A percentile compares a stretch with the other conserved stretches of the same genome.
Evolutionary conservation across 2,329 filamentous ascomycete genomes (phyloP).

Genomic region (Cercospora berteroae): DNA sequence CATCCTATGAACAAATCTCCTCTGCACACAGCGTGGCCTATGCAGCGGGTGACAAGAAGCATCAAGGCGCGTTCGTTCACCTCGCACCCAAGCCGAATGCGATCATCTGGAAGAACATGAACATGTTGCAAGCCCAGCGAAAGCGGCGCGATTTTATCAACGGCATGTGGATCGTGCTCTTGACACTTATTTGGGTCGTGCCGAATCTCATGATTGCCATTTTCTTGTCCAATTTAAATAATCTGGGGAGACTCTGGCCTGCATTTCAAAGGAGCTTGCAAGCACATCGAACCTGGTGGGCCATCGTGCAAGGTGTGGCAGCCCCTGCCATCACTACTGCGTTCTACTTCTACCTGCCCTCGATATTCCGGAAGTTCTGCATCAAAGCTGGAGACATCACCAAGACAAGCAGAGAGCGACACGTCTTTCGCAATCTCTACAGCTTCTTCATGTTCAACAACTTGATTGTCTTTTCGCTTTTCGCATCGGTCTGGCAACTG

Average conservation of each 20-base stretch:
- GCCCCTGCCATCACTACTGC: conserved; percentile 84
- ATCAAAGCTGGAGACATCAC: conserved; percentile 82
- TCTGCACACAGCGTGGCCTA: conserved; percentile 88
- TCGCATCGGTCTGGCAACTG: conserved; percentile 73
- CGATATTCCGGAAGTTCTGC: conserved; percentile 84
- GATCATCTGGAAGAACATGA: conserved; percentile 93
- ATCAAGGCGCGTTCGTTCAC: conserved; percentile 70
- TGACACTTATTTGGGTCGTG: conserved; percentile 83
- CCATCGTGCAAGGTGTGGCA: conserved; percentile 84
- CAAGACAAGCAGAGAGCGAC: conserved; percentile 87
- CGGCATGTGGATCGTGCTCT: conserved; percentile 74
- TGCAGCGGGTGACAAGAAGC: conserved; percentile 74
- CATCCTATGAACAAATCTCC: conserved; percentile 83
- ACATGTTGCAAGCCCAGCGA: conserved; percentile 65
- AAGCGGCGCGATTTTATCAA: conserved; percentile 74
- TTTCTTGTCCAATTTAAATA: conserved; percentile 81
- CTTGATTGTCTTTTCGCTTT: conserved; percentile 87
- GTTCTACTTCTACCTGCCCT: conserved; percentile 82
- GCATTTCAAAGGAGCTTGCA: conserved; percentile 67
- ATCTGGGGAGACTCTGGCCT: conserved; percentile 76
- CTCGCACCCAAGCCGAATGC: conserved; percentile 86
- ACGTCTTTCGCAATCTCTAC: conserved; percentile 87
- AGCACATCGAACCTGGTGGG: conserved; percentile 68
- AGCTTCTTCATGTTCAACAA: conserved; percentile 98
- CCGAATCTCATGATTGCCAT: conserved; percentile 94